phyloP scores from a whole-genome alignment of 306 rosid genomes.

The Medicago ruthenica region DNA sequence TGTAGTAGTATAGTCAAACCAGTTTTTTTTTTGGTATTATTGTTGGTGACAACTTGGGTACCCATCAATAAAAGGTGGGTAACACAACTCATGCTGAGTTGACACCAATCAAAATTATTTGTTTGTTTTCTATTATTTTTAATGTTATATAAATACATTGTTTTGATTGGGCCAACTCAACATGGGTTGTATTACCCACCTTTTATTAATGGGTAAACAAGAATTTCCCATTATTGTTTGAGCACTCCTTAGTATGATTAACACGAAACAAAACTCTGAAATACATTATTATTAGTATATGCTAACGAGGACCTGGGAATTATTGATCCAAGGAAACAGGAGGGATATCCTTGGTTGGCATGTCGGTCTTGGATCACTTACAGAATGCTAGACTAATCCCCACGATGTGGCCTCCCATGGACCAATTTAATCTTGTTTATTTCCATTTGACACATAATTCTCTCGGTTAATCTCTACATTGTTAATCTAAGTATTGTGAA shows the following conservation, averaged over 20 bases:
- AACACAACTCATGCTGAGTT: too few relatives aligned
- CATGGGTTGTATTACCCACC: too few relatives aligned
- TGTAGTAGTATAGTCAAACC: too few relatives aligned
- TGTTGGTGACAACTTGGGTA: too few relatives aligned
- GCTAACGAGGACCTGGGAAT: neutral
- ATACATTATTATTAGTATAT: neutral
- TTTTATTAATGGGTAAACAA: too few relatives aligned
- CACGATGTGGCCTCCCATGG: constrained; percentile 66
- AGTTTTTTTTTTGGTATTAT: too few relatives aligned
- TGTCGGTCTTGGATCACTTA: constrained; percentile 46
- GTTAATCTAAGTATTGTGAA: constrained; percentile 15
- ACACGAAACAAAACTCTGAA: neutral
- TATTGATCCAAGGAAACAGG: constrained; percentile 38
- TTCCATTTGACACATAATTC: constrained; percentile 38
- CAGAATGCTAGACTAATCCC: constrained; percentile 49
- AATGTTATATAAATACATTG: too few relatives aligned
- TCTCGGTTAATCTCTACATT: constrained; percentile 21
- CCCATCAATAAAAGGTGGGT: too few relatives aligned
- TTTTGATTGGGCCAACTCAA: too few relatives aligned
- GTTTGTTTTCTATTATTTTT: too few relatives aligned
- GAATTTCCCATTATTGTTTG: too few relatives aligned
- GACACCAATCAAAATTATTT: too few relatives aligned
- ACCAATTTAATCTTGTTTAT: constrained; percentile 39
- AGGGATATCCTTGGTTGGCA: constrained; percentile 47
- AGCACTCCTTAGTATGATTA: neutral